Base-by-base conservation (phyloP, 768 basidiomycete genomes). In the Myochromella boudieri region DNA sequence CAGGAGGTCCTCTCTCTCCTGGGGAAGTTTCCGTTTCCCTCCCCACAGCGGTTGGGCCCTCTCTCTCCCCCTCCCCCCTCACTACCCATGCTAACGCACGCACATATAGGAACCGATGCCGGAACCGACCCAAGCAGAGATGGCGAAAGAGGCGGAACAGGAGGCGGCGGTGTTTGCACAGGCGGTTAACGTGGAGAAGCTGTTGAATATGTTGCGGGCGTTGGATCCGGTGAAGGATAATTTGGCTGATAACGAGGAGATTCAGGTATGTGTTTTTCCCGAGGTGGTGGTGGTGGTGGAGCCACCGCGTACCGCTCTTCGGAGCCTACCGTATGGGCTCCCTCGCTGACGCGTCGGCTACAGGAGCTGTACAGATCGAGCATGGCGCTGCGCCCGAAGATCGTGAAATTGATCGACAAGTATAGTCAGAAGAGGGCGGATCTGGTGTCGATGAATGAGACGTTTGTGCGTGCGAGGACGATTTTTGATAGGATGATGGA, bases 341-440 rank as follows among this genome's bases (percentile, higher is more conserved):
- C 53, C 33, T 22, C 11, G 4, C 27, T 15, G 20, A 37, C 21
- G 28, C 28, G 14, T 27, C 8, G 1, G 25, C 8, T 18, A 20
- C 68, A 95, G 85, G 93, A 97, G 64, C 64, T 97, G 41, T 97
- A 98, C 66, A 81, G 93, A 33, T 82, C 84, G 18, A 86, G 87
- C 58, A 94, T 98, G 85, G 78, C 85, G 3, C 67, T 97, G 31
- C 78, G 95, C 36, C 94, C 94, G 6, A 95, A 93, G 75, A 95
- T 98, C 53, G 94, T 97, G 51, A 93, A 94, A 60, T 68, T 98
- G 44, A 97, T 97, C 52, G 93, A 97, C 63, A 97, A 94, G 71
- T 97, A 97, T 61, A 93, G 87, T 57, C 93, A 95, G 72, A 97
- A 97, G 70, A 77, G 93, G 68, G 95, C 94, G 46, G 95, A 98